Conservation (phyloP, 2,329 filamentous ascomycete genomes). For the Teratosphaeria epicoccoides region DNA sequence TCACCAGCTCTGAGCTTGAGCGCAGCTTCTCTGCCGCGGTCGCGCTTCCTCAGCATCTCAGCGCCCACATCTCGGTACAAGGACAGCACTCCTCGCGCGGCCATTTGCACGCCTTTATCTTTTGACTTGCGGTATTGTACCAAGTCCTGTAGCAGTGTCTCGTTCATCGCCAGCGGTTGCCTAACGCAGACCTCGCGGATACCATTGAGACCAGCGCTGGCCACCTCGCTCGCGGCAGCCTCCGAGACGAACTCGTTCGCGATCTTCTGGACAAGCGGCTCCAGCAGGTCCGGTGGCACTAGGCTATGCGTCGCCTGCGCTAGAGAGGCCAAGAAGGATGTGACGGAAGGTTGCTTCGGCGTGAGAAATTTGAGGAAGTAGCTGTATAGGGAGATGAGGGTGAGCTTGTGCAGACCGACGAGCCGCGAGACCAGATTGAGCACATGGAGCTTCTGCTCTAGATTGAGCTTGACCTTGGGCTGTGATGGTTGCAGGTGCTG, state of each 20-base stretch:
- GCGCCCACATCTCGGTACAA: constrained; percentile 87
- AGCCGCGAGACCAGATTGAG: constrained; percentile 83
- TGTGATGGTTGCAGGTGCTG: constrained; percentile 71
- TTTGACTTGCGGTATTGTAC: constrained; percentile 96
- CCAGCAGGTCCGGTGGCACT: constrained; percentile 83
- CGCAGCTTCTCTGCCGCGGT: constrained; percentile 81
- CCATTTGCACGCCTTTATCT: constrained; percentile 99
- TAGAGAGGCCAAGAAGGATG: constrained; percentile 81
- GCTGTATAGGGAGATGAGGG: constrained; percentile 81
- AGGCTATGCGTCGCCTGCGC: constrained; percentile 86
- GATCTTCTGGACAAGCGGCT: constrained; percentile 87
- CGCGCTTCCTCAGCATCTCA: constrained; percentile 77
- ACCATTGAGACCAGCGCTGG: constrained; percentile 81
- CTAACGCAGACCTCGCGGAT: constrained; percentile 89
- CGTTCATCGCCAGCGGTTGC: constrained; percentile 91
- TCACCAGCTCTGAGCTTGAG: constrained; percentile 69
- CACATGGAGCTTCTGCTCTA: constrained; percentile 84
- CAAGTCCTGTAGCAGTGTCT: constrained; percentile 88
- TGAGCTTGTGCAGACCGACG: constrained; percentile 86
- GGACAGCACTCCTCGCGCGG: constrained; percentile 79
- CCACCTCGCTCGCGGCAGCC: constrained; percentile 80
- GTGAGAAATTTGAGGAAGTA: constrained; percentile 89
- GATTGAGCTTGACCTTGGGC: constrained; percentile 68
- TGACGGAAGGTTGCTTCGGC: constrained; percentile 78
- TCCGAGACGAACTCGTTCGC: constrained; percentile 98